Evolutionary conservation across 208 protist genomes (phyloP).

Genomic region (Crithidia expoeki): DNA sequence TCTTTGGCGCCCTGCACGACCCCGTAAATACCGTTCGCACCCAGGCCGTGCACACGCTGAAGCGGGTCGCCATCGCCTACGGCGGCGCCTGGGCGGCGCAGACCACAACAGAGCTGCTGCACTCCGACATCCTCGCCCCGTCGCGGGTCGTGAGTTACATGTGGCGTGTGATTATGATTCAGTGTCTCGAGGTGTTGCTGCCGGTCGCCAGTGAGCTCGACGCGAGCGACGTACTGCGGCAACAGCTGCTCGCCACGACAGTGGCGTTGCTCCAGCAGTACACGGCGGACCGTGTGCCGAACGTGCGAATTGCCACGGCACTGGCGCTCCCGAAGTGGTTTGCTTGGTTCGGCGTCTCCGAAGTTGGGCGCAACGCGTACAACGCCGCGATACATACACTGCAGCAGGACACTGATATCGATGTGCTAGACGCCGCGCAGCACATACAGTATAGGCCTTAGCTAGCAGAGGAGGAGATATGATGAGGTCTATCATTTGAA

Average conservation of each 20-base stretch:
- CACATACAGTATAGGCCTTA: constrained; percentile 23
- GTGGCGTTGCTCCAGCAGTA: constrained; percentile 49
- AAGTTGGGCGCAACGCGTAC: constrained; percentile 31
- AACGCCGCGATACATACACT: constrained; percentile 45
- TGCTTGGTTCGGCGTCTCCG: constrained; percentile 47
- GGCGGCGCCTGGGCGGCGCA: constrained; percentile 68
- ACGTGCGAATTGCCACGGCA: constrained; percentile 67
- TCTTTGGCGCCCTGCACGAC: constrained; percentile 62
- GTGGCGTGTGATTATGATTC: constrained; percentile 62
- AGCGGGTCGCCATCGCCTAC: constrained; percentile 46
- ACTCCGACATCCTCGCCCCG: constrained; percentile 46
- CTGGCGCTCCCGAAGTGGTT: constrained; percentile 47
- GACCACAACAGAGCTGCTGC: constrained; percentile 58
- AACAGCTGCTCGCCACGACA: constrained; percentile 53
- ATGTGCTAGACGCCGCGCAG: constrained; percentile 44
- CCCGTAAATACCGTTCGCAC: constrained; percentile 70
- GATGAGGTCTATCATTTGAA: too few relatives aligned
- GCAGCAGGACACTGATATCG: constrained; percentile 57
- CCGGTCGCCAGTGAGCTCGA: constrained; percentile 51
- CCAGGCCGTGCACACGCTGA: constrained; percentile 53
- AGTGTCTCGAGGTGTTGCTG: constrained; percentile 60
- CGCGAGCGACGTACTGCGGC: constrained; percentile 48
- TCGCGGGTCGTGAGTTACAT: constrained; percentile 40
- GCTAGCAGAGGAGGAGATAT: background rate
- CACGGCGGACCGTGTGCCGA: constrained; percentile 61